Conservation (phyloP, 1,139 yeast species). For the Geotrichum klebahnii region DNA sequence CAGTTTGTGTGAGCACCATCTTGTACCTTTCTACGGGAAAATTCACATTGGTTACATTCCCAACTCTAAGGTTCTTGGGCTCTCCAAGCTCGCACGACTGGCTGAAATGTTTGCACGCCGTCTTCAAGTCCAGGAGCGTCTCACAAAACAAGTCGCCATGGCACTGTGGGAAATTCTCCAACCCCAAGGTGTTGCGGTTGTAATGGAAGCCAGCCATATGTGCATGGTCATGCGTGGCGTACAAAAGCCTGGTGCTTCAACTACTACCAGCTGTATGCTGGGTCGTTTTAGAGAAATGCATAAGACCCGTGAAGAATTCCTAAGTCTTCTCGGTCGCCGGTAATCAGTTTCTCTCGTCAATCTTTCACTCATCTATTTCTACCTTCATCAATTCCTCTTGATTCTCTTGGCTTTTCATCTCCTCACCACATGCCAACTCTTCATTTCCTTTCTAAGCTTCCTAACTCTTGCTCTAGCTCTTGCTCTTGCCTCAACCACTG, state of each 20-base stretch:
- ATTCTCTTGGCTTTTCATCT: not conserved
- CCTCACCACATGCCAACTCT: not conserved
- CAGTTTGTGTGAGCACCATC: conserved; percentile 93
- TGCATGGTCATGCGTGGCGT: conserved; percentile 99
- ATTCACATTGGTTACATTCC: conserved; percentile 97
- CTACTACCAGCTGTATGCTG: conserved; percentile 94
- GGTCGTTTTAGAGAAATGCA: conserved; percentile 92
- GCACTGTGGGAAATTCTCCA: conserved; percentile 84
- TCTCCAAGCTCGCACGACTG: conserved; percentile 85
- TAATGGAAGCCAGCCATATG: conserved; percentile 97
- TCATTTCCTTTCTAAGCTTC: not conserved
- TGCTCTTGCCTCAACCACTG: not conserved
- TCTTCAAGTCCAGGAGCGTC: conserved; percentile 92
- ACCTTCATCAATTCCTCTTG: not conserved
- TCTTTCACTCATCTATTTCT: not conserved
- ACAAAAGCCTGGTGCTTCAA: conserved; percentile 88
- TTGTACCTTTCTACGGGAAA: conserved; percentile 95
- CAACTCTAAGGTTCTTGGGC: conserved; percentile 87
- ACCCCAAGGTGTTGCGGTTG: conserved; percentile 97
- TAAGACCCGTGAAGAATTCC: conserved; percentile 92
- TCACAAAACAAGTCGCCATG: conserved; percentile 95
- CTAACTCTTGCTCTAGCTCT: not conserved
- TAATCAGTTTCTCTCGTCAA: not conserved
- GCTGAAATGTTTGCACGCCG: conserved; percentile 97
- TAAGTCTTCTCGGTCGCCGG: conserved; percentile 52